Evolutionary conservation across 129 eudicot species (phyloP).

Genomic region (Tanacetum coccineum): DNA sequence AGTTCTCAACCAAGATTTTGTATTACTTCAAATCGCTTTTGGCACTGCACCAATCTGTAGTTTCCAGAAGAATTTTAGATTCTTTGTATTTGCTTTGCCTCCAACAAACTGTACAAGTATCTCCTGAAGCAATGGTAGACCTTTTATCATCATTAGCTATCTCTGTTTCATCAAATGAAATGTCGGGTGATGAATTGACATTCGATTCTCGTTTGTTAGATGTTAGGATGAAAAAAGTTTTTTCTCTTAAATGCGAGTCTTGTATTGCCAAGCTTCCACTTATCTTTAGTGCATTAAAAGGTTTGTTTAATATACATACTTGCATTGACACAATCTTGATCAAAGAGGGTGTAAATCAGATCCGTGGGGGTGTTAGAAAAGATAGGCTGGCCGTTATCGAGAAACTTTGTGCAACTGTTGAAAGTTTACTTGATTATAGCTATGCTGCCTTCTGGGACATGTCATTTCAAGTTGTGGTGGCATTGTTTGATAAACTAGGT

Average conservation of each 20-base stretch:
- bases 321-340: constrained; percentile 81
- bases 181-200: constrained; percentile 86
- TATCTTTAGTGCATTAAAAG: constrained; percentile 61
- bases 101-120: too few species aligned
- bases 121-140: too few species aligned
- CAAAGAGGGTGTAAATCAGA: constrained; percentile 75
- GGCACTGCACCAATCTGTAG: too few species aligned
- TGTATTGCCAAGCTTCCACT: constrained; percentile 76
- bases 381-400: constrained; percentile 73
- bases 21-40: too few species aligned
- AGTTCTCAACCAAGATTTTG: too few species aligned
- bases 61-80: too few species aligned
- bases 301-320: too few species aligned
- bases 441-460: constrained; percentile 77
- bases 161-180: constrained; percentile 54
- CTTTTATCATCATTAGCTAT: constrained; percentile 64
- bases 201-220: constrained; percentile 75
- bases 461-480: constrained; percentile 81
- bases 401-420: constrained; percentile 73
- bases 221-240: constrained; percentile 72
- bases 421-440: constrained; percentile 73
- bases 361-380: constrained; percentile 39
- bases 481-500: constrained; percentile 93
- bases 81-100: too few species aligned
- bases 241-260: constrained; percentile 50